phyloP scores from a whole-genome alignment of 768 basidiomycete species.

The Aureoboletus auriporus region DNA sequence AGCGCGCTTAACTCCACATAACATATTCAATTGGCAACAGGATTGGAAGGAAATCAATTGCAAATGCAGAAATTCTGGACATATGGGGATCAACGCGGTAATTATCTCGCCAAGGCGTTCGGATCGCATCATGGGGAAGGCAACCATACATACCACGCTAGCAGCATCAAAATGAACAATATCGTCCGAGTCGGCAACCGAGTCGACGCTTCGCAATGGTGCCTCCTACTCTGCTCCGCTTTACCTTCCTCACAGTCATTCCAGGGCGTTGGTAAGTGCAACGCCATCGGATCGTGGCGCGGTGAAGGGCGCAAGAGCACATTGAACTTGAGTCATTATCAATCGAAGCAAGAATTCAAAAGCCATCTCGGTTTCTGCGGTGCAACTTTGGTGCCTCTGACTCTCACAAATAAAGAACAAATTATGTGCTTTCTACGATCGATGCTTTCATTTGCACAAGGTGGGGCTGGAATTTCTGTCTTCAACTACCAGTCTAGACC shows the following conservation, averaged over 20 bases:
- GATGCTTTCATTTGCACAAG: slow-evolving; percentile 12
- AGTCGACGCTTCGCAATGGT: too few species aligned
- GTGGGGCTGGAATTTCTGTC: slow-evolving; percentile 8
- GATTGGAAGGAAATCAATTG: slow-evolving; percentile 7
- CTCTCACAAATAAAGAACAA: slow-evolving; percentile 1
- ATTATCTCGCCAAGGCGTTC: slow-evolving; percentile 15
- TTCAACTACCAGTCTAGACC: slow-evolving; percentile 2
- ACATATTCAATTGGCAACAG: not conserved
- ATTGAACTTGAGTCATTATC: not conserved
- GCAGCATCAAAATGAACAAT: not conserved
- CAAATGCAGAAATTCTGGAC: slow-evolving; percentile 6
- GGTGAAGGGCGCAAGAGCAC: not conserved
- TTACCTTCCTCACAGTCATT: slow-evolving; percentile 5
- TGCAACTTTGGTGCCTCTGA: not conserved
- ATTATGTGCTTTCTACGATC: slow-evolving; percentile 6
- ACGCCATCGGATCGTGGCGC: slow-evolving; percentile 7
- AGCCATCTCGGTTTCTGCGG: slow-evolving; percentile 2
- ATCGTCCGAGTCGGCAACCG: too few species aligned
- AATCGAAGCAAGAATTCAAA: slow-evolving; percentile 1
- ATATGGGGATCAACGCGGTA: slow-evolving; percentile 19
- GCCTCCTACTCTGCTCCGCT: slow-evolving; percentile 3
- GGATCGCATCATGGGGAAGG: too few species aligned
- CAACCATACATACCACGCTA: too few species aligned
- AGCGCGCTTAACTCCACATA: not conserved
- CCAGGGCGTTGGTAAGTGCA: slow-evolving; percentile 1